A percentile compares a stretch with the other conserved stretches of the same genome.
These are phyloP conservation scores for Tolypocladium endophyticum DNA, from an alignment of 2,329 filamentous ascomycete genomes.

Conservation along the genomic window DNA sequence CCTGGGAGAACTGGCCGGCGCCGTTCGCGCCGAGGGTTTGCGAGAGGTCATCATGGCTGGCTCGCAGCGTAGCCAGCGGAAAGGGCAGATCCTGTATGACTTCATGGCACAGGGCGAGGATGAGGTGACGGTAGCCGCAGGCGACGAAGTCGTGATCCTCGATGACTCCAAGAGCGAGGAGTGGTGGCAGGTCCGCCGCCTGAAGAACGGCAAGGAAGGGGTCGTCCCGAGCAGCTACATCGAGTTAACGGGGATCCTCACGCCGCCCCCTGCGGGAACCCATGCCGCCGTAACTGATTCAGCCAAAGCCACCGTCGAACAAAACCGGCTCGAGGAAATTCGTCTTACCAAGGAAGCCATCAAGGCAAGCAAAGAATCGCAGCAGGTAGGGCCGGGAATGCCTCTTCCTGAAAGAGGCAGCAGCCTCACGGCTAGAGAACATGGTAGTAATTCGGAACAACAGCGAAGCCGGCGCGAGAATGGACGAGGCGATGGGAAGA, in stretches of 20 bases:
- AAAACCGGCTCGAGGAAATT: conserved; percentile 71
- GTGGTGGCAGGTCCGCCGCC: conserved; percentile 90
- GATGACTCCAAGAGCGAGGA: conserved; percentile 91
- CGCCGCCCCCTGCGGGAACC: conserved; percentile 35
- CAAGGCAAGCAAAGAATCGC: conserved; percentile 46
- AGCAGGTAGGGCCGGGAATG: conserved; percentile 66
- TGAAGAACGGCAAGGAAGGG: conserved; percentile 89
- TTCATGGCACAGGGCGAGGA: conserved; percentile 96
- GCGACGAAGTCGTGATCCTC: conserved; percentile 82
- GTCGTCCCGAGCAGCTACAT: conserved; percentile 96
- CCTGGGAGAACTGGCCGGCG: conserved; percentile 81
- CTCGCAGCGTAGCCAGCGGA: conserved; percentile 60
- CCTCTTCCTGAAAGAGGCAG: conserved; percentile 68
- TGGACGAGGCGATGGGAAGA: conserved; percentile 45
- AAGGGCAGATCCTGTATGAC: conserved; percentile 81
- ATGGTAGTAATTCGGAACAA: conserved; percentile 56
- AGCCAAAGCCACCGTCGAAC: conserved; percentile 58
- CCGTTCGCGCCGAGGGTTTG: conserved; percentile 70
- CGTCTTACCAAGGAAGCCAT: conserved; percentile 72
- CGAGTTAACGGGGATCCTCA: conserved; percentile 64
- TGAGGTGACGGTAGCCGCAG: conserved; percentile 82
- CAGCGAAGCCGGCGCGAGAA: conserved; percentile 65
- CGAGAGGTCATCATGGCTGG: conserved; percentile 79
- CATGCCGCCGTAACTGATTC: conserved; percentile 34
- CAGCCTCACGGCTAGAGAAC: conserved; percentile 59